Evolutionary conservation across 1,284 basidiomycete species (phyloP), one percentile per base, ranked within the genome.

Genomic region (Heliocybe sulcata): DNA sequence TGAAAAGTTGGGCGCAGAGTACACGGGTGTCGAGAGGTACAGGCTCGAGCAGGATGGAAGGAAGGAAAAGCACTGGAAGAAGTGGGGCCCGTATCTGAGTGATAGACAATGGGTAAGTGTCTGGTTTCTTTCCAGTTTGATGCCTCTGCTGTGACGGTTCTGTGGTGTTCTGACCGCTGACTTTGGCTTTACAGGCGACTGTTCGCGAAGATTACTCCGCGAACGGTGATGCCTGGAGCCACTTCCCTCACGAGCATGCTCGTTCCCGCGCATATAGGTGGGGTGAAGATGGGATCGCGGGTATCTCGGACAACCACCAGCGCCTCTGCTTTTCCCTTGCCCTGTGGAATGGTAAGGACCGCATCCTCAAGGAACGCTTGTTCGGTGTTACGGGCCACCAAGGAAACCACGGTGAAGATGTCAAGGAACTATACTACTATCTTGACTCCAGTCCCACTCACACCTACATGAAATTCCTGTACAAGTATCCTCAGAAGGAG

Each of bases 391-490:
- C 95, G 48, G 94, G 94, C 20, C 92, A 94, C 68, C 90, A 99
- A 73, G 93, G 95, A 45, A 99, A 99, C 70, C 96, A 99, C 72
- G 96, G 96, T 60, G 96, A 99, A 72, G 96, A 99, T 68, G 93
- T 95, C 74, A 98, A 98, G 74, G 96, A 99, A 68, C 76, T 98
- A 27, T 98, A 98, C 72, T 99, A 95, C 69, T 98, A 99, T 72
- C 83, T 99, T 61, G 96, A 98, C 72, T 97, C 92, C 53, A 97
- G 96, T 0, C 96, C 96, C 20, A 98, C 95, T 1, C 96, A 99
- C 69, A 96, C 93, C 29, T 99, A 98, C 81, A 98, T 98, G 96
- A 99, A 98, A 73, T 96, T 90, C 72, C 75, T 98, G 57, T 98
- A 98, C 85, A 98, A 98, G 72, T 98, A 98, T 65, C 95, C 96